These are phyloP conservation scores for Pseudoscleropodium purum DNA, from an alignment of 225 moss, liverwort and hornwort genomes.

Conservation along the genomic window DNA sequence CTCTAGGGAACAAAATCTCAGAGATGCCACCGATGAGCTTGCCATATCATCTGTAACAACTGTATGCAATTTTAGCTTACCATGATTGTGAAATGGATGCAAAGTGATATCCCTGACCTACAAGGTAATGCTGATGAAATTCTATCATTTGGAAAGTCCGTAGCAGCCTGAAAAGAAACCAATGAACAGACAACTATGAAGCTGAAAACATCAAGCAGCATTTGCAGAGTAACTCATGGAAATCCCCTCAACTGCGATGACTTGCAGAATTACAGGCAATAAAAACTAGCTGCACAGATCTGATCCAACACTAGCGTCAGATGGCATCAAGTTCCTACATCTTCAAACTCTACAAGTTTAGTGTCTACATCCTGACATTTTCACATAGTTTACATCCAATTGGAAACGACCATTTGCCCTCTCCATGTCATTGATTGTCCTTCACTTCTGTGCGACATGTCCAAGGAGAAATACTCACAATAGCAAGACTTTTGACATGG, in stretches of 20 bases:
- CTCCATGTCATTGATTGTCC: no score
- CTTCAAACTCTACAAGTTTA: background rate
- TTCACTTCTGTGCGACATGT: background rate
- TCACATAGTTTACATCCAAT: background rate
- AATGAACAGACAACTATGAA: background rate
- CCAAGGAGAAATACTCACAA: background rate
- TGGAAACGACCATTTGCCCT: no score
- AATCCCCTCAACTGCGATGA: background rate
- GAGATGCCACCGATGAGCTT: background rate
- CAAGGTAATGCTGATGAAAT: background rate
- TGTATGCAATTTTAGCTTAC: background rate
- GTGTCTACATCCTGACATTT: background rate
- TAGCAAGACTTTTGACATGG: background rate
- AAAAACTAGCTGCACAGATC: background rate
- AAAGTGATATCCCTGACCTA: background rate
- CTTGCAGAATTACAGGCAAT: background rate
- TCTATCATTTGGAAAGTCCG: background rate
- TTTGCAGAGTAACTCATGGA: background rate
- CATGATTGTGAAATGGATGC: background rate
- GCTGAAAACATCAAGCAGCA: background rate
- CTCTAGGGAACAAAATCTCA: background rate
- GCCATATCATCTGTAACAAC: background rate
- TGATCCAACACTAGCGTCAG: background rate
- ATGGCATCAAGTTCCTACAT: background rate
- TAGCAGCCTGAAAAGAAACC: background rate